These are phyloP conservation scores for Malassezia vespertilionis DNA, from an alignment of 1,284 basidiomycete genomes.

Conservation along the genomic window DNA sequence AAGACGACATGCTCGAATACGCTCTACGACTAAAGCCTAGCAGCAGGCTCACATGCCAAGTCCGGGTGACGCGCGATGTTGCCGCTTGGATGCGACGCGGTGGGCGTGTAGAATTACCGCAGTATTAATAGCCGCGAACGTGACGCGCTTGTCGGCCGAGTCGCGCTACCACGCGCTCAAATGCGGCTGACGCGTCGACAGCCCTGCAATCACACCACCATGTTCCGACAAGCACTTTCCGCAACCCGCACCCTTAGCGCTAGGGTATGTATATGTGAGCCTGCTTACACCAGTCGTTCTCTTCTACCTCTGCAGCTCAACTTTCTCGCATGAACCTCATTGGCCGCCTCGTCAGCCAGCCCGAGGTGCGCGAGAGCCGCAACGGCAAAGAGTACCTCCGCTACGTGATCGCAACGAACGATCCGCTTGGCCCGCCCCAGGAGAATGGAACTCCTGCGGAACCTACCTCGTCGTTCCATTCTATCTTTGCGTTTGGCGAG, in stretches of 20 bases:
- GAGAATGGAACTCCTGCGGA: conserved; percentile 22
- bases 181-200: conserved; percentile 3
- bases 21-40: conserved; percentile 17
- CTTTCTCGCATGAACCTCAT: conserved; percentile 43
- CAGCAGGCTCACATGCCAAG: conserved; percentile 24
- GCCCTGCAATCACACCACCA: conserved; percentile 1
- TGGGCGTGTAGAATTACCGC: conserved; percentile 20
- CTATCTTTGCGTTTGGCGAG: conserved; percentile 33
- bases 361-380: conserved; percentile 36
- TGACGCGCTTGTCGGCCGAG: conserved; percentile 6
- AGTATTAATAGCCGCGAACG: conserved; percentile 7
- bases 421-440: conserved; percentile 32
- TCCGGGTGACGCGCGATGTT: conserved; percentile 17
- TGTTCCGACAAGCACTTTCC: conserved; percentile 12
- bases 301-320: conserved; percentile 25
- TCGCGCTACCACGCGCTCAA: neutral
- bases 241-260: conserved; percentile 2
- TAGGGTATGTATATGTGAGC: conserved; percentile 9
- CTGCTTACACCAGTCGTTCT: conserved; percentile 24
- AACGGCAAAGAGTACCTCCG: conserved; percentile 44
- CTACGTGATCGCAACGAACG: conserved; percentile 42
- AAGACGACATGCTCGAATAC: conserved; percentile 31
- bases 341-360: conserved; percentile 39
- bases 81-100: conserved; percentile 19
- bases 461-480: conserved; percentile 26